Evolutionary conservation across 1,284 basidiomycete genomes (phyloP).

Genomic region (Pseudozyma hubeiensis): DNA sequence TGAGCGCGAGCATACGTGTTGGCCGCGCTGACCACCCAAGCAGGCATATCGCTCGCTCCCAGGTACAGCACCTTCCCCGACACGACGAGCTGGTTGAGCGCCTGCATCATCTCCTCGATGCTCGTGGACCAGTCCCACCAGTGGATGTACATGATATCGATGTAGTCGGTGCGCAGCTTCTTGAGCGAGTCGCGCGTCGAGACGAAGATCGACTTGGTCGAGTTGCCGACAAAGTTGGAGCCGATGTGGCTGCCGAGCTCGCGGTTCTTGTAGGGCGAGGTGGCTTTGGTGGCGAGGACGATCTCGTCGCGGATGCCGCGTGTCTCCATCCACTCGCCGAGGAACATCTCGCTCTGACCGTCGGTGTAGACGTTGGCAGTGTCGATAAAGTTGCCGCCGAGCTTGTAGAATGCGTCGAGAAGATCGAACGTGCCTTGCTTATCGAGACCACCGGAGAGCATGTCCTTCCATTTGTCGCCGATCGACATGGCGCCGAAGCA

Average conservation of each 20-base stretch:
- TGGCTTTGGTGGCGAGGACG: constrained; percentile 74
- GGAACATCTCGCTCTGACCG: constrained; percentile 73
- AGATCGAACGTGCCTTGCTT: constrained; percentile 46
- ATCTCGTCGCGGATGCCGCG: constrained; percentile 74
- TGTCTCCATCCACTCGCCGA: constrained; percentile 75
- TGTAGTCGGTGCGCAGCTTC: constrained; percentile 74
- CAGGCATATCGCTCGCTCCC: constrained; percentile 72
- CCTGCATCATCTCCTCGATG: constrained; percentile 75
- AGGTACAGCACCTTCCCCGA: constrained; percentile 73
- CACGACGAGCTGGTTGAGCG: constrained; percentile 71
- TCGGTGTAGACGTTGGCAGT: constrained; percentile 73
- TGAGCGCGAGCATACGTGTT: constrained; percentile 73
- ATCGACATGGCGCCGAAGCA: constrained; percentile 73
- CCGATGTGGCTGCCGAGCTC: constrained; percentile 50
- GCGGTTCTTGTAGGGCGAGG: constrained; percentile 63
- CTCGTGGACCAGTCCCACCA: constrained; percentile 73
- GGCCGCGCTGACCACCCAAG: constrained; percentile 74
- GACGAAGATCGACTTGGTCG: constrained; percentile 49
- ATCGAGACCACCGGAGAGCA: constrained; percentile 41
- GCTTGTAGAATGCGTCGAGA: constrained; percentile 51
- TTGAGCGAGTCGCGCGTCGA: constrained; percentile 70
- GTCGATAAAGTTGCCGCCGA: constrained; percentile 73
- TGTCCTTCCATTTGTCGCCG: constrained; percentile 71
- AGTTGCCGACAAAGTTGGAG: constrained; percentile 72
- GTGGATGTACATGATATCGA: constrained; percentile 73